Conservation (phyloP, 768 basidiomycete genomes). For the Podaxis sp. region DNA sequence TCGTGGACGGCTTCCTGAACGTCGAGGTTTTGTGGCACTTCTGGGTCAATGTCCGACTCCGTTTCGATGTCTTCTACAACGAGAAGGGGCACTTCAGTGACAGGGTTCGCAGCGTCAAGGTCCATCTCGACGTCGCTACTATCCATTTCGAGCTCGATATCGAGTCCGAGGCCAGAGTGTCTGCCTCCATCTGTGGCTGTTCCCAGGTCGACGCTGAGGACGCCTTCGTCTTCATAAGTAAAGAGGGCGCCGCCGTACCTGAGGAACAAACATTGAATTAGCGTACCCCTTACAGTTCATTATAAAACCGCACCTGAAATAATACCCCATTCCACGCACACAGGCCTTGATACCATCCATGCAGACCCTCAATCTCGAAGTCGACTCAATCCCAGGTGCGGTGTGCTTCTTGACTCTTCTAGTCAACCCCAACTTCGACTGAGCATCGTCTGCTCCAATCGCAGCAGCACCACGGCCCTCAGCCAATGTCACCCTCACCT, state of each 20-base stretch:
- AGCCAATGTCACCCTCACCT: conserved; percentile 33
- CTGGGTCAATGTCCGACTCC: conserved; percentile 12
- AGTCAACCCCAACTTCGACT: conserved; percentile 13
- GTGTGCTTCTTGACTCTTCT: conserved; percentile 3
- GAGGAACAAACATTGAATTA: neutral
- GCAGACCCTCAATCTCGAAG: conserved; percentile 27
- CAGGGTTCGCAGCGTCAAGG: neutral
- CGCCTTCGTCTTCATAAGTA: conserved; percentile 38
- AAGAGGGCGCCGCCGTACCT: conserved; percentile 19
- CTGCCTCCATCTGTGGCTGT: conserved; percentile 13
- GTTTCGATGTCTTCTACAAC: conserved; percentile 15
- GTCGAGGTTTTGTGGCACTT: conserved; percentile 14
- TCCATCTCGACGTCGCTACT: conserved; percentile 18
- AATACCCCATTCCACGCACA: conserved; percentile 36
- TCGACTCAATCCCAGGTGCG: conserved; percentile 21
- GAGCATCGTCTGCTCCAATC: conserved; percentile 12
- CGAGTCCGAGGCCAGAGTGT: conserved; percentile 27
- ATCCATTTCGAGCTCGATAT: conserved; percentile 31
- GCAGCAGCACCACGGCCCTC: conserved; percentile 13
- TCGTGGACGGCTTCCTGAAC: conserved; percentile 13
- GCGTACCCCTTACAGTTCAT: neutral
- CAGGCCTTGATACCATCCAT: conserved; percentile 36
- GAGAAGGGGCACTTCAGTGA: conserved; percentile 17
- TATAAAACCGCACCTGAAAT: conserved; percentile 27
- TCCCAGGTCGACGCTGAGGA: conserved; percentile 36